A percentile compares a stretch with the other conserved stretches of the same genome.
Evolutionary conservation across 2,329 filamentous ascomycete species (phyloP).

Genomic region (Domatiomyces globalis): DNA sequence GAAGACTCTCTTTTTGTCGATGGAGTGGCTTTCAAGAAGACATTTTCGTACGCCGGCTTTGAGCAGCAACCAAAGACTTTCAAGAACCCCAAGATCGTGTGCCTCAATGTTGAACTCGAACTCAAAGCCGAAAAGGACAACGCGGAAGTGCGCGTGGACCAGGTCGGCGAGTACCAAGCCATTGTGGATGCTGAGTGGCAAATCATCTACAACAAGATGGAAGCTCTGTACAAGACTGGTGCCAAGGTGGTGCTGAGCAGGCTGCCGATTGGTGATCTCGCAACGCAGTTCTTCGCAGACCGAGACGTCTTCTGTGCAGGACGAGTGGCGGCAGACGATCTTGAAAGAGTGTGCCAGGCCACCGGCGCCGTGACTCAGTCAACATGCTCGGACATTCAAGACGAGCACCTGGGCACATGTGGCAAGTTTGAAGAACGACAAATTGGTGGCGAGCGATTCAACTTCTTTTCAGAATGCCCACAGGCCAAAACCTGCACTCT

Average conservation of each 20-base stretch:
- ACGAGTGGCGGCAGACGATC: constrained; percentile 76
- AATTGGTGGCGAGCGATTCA: constrained; percentile 94
- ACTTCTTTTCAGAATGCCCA: constrained; percentile 94
- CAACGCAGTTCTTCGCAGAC: constrained; percentile 90
- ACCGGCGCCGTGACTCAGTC: constrained; percentile 87
- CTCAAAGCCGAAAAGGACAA: constrained; percentile 99
- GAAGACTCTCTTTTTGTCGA: constrained; percentile 96
- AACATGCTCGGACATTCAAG: constrained; percentile 86
- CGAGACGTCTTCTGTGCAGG: constrained; percentile 97
- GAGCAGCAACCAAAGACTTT: constrained; percentile 98
- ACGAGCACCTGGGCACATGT: constrained; percentile 81
- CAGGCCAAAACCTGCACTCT: constrained; percentile 94
- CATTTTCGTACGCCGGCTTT: constrained; percentile 96
- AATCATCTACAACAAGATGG: constrained; percentile 99
- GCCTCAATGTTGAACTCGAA: constrained; percentile 93
- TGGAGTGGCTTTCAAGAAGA: constrained; percentile 99
- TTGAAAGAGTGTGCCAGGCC: constrained; percentile 91
- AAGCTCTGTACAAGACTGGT: constrained; percentile 82
- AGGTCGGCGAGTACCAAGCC: constrained; percentile 97
- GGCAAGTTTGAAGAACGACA: constrained; percentile 87
- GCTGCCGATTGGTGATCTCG: constrained; percentile 90
- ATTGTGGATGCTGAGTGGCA: constrained; percentile 99
- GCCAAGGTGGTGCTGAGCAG: constrained; percentile 97
- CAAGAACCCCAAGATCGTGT: constrained; percentile 87
- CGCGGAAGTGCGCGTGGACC: constrained; percentile 91